These are phyloP conservation scores for Inga laurina DNA, from an alignment of 306 rosid species.

Conservation along the genomic window DNA sequence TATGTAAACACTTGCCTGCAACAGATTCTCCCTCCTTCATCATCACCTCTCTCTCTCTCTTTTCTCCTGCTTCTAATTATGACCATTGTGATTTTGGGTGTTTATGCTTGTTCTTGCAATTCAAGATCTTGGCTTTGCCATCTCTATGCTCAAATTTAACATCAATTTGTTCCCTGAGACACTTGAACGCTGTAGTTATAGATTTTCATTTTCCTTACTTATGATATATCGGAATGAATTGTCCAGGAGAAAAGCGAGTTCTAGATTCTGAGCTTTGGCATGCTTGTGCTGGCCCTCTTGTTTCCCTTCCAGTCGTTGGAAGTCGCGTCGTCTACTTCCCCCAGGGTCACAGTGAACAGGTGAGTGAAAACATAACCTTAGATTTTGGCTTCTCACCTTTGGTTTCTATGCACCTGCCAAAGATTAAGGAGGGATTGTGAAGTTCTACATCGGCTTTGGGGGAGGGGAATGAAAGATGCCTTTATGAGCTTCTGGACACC, in stretches of 20 bases:
- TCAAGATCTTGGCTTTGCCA: constrained; percentile 41
- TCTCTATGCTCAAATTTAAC: not conserved
- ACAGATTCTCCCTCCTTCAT: constrained; percentile 13
- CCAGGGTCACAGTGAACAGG: constrained; percentile 98
- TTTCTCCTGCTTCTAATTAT: not conserved
- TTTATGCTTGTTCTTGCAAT: constrained; percentile 21
- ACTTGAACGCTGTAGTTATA: not conserved
- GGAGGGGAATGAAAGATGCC: too few species aligned
- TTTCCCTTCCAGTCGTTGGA: constrained; percentile 85
- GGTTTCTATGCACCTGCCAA: not conserved
- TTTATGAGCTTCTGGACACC: too few species aligned
- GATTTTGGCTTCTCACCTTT: constrained; percentile 31
- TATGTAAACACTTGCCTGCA: constrained; percentile 32
- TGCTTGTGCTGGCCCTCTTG: constrained; percentile 99
- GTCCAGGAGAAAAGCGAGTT: constrained; percentile 88
- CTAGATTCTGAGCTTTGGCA: constrained; percentile 98
- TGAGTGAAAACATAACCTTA: constrained; percentile 35
- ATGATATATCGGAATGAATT: constrained; percentile 31
- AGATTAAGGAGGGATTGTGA: not conserved
- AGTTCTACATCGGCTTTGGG: not conserved
- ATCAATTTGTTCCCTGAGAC: constrained; percentile 22
- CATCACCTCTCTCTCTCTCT: not conserved
- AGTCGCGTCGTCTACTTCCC: constrained; percentile 94
- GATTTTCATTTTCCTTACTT: constrained; percentile 21
- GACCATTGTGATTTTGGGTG: constrained; percentile 6